Evolutionary conservation across 371 early-diverging fungal genomes (phyloP).

Genomic region (Rhizomucor miehei): DNA sequence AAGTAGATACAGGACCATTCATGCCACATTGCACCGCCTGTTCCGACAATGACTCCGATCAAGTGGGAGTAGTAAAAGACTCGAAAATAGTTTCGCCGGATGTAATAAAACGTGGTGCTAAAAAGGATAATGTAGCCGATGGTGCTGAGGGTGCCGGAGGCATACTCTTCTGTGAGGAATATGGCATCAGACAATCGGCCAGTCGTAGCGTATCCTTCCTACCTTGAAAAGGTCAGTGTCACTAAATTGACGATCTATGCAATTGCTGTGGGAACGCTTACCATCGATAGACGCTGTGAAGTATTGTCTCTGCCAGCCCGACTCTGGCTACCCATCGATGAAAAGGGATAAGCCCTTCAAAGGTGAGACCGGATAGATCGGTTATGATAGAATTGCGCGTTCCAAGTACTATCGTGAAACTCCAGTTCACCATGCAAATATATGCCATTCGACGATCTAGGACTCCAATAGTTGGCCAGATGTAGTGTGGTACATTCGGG

Average conservation of each 20-base stretch:
- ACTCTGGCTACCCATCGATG: constrained; percentile 49
- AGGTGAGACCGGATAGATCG: constrained; percentile 38
- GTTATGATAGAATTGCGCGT: constrained; percentile 39
- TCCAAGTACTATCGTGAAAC: constrained; percentile 40
- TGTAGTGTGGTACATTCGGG: constrained; percentile 3
- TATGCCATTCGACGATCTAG: constrained; percentile 47
- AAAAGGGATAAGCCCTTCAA: constrained; percentile 44
- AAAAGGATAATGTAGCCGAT: constrained; percentile 39
- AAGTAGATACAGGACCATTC: constrained; percentile 35
- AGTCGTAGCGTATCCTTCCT: constrained; percentile 13
- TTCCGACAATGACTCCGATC: constrained; percentile 32
- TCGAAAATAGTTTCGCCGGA: constrained; percentile 42
- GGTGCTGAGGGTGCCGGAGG: constrained; percentile 37
- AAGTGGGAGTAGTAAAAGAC: constrained; percentile 43
- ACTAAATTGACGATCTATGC: no score
- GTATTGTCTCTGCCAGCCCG: constrained; percentile 38
- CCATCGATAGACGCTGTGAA: constrained; percentile 46
- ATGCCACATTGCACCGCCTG: constrained; percentile 34
- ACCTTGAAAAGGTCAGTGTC: constrained; percentile 7
- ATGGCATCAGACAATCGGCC: constrained; percentile 17
- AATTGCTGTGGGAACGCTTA: constrained; percentile 13
- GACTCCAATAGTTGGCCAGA: constrained; percentile 12
- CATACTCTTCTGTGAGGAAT: constrained; percentile 30
- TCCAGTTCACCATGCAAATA: constrained; percentile 44
- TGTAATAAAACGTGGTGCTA: constrained; percentile 31